Conservation (phyloP, 164 flowering plant genomes). For the Macadamia tetraphylla region DNA sequence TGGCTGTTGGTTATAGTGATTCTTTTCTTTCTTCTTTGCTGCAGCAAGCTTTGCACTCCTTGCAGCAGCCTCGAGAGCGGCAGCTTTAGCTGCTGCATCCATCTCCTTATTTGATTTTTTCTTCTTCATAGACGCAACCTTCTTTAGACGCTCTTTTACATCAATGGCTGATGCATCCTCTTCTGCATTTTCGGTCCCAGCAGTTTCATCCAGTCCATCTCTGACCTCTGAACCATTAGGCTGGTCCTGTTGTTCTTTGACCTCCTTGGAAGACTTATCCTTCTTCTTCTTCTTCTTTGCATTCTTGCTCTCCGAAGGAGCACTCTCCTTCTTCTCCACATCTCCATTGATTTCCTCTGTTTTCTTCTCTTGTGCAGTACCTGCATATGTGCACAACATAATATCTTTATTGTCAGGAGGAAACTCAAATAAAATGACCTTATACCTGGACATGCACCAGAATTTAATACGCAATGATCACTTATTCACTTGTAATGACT, state of each 20-base stretch:
- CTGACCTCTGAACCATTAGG: conserved; percentile 25
- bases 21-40: conserved; percentile 93
- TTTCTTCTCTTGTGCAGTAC: conserved; percentile 38
- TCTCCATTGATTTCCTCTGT: conserved; percentile 39
- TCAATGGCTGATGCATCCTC: conserved; percentile 40
- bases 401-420: neutral
- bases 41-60: conserved; percentile 87
- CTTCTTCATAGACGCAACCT: conserved; percentile 66
- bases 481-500: neutral
- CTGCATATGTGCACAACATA: conserved; percentile 20
- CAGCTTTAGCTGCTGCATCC: conserved; percentile 83
- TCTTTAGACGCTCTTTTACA: conserved; percentile 80
- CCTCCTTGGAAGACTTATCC: conserved; percentile 60
- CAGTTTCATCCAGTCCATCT: conserved; percentile 23
- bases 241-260: conserved; percentile 34
- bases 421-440: neutral
- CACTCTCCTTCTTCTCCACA: conserved; percentile 47
- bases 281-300: conserved; percentile 92
- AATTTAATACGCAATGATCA: neutral
- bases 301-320: conserved; percentile 56
- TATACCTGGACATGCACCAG: neutral
- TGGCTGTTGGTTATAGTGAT: conserved; percentile 75
- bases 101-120: conserved; percentile 82
- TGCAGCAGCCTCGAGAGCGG: conserved; percentile 78
- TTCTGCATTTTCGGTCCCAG: conserved; percentile 32